Base-by-base conservation (phyloP, 805 yeast species). In the Saccharomyces kudriavzevii region DNA sequence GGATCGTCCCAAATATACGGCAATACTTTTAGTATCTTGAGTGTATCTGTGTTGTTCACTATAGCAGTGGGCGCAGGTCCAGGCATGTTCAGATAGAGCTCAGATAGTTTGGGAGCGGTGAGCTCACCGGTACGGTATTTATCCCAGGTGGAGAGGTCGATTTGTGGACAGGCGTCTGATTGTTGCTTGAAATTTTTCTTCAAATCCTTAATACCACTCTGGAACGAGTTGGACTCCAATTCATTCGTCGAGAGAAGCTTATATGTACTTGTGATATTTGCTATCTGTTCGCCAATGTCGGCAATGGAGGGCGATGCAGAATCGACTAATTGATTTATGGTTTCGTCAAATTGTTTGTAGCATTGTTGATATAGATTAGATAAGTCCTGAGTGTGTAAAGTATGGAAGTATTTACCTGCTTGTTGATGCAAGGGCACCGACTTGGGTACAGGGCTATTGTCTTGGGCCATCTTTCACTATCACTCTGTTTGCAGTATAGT, bases 1-100 rank as follows among this genome's bases (percentile, higher is more conserved):
- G 94, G 94, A 56, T 82, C 74, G 2, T 74, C 67, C 17, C 82
- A 62, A 5, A 86, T 77, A 60, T 79, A 78, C 1, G 75, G 61
- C 6, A 77, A 72, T 46, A 75, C 75, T 46, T 72, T 73, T 31
- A 80, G 56, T 6, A 66, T 60, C n/a, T 49, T 55, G 20, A 52
- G 52, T 3, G 49, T 49, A 1, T 25, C 25, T 5, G 54, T 45
- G n/a, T 10, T 40, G 3, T 45, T 8, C 25, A 43, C 8, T 11
- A 4, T 2, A 48, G 48, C 14, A 13, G 27, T 17, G 29, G 20
- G 13, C 28, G 13, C 4, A 8, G 30, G 6, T 14, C 40, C 3
- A 31, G 35, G 3, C 25, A 40, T 52, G 26, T 27, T 46, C 9
- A 20, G 22, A 43, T 54, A 51, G 14, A 61, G 13, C n/a, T 55